Conservation (phyloP, 108 stramenopile genomes). For the Ochromonas danica region DNA sequence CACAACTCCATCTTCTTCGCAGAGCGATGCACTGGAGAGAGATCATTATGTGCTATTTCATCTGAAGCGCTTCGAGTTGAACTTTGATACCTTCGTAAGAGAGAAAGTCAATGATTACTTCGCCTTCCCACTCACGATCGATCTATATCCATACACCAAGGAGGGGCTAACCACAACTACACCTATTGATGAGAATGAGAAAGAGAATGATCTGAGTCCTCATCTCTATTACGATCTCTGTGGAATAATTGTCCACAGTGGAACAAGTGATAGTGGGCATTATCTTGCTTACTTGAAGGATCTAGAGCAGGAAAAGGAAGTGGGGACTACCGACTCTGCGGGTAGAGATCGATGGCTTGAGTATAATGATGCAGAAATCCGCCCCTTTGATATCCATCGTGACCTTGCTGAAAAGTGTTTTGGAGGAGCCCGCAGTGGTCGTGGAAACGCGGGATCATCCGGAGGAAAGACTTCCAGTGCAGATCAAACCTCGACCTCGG, state of each 20-base stretch:
- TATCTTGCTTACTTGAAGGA: constrained; percentile 60
- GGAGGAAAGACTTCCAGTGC: constrained; percentile 27
- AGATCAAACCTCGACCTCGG: neutral
- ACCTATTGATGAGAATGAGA: constrained; percentile 18
- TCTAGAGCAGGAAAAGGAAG: neutral
- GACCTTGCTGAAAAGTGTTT: constrained; percentile 59
- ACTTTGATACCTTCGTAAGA: constrained; percentile 56
- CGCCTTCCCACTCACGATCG: constrained; percentile 60
- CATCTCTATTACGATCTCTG: constrained; percentile 58
- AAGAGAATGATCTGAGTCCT: neutral
- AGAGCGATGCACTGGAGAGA: constrained; percentile 39
- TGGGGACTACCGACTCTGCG: neutral
- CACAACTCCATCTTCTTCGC: constrained; percentile 46
- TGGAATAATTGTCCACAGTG: constrained; percentile 66
- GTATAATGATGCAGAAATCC: constrained; percentile 63
- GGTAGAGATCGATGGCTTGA: constrained; percentile 52
- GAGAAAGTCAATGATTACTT: constrained; percentile 63
- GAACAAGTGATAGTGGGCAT: constrained; percentile 66
- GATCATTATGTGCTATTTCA: constrained; percentile 56
- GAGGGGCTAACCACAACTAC: constrained; percentile 37
- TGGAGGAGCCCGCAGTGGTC: constrained; percentile 46
- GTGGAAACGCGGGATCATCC: neutral
- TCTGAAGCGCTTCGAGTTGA: constrained; percentile 68
- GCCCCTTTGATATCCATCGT: constrained; percentile 54
- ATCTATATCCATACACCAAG: constrained; percentile 60